Base-by-base conservation (phyloP, 495 filamentous ascomycete genomes). In the Sabuloglossum arenarium region DNA sequence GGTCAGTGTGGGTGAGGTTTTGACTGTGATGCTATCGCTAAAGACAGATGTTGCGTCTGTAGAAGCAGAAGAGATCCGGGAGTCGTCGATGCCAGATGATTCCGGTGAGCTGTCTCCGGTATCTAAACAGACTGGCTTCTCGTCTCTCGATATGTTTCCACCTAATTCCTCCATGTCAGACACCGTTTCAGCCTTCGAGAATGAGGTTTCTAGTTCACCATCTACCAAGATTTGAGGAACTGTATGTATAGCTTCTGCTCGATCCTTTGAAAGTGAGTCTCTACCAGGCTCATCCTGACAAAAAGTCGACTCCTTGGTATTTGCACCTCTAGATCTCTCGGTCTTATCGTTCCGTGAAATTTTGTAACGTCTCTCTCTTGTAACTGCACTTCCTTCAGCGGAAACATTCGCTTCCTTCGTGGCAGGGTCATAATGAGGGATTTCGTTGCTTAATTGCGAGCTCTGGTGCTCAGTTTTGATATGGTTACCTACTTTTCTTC, bases 41-140 rank as follows among this genome's bases (percentile, higher is more conserved):
- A 31, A 45, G 42, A 56, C 27, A 8, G 56, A 58, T 47, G 56
- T 58, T 19, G 56, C 56, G 42, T 58, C 56, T 5, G 56, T 58
- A 30, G 47, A 31, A 1, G 29, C 19, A 12, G 43, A 45, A 25
- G 56, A 58, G 45, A 39, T 32, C 24, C 49, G 43, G 8, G 42
- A 58, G 8, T 53, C 49, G 14, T 58, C 56, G 0, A 37, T 37
- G 24, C 32, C 43, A 8, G 47, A 32, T 27, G 56, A 58, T 14
- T 6, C 34, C 12, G 56, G 56, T 14, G 56, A 58, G 29, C 49
- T 53, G 39, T 43, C 39, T 43, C n/a, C 39, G 9, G 39, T 5
- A 21, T 43, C 39, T 23, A n/a, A 43, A 43, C 39, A 4, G 3
- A n/a, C 12, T 3, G 47, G 6, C 25, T 51, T 51, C 47, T 51